Conservation (phyloP, 2,329 filamentous ascomycete genomes). For the Phaeosphaeriaceae sp. region DNA sequence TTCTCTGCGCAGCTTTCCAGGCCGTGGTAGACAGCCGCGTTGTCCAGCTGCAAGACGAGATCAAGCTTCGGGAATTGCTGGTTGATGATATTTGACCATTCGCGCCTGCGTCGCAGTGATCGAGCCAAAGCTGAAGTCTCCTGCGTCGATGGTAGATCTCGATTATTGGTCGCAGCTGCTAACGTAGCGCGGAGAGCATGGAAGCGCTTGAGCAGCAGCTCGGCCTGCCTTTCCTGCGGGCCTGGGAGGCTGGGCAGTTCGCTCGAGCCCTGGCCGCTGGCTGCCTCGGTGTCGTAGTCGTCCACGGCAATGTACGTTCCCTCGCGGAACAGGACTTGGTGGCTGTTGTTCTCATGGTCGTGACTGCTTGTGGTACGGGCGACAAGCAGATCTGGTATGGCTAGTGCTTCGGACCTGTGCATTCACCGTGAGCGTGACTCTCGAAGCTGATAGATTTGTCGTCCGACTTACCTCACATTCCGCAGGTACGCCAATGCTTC, state of each 20-base stretch:
- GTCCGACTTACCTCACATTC: conserved; percentile 38
- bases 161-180: conserved; percentile 55
- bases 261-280: not conserved
- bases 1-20: conserved; percentile 69
- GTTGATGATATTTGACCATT: conserved; percentile 40
- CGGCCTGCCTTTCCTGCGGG: conserved; percentile 72
- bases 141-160: not conserved
- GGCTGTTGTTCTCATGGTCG: conserved; percentile 19
- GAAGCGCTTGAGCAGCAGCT: conserved; percentile 71
- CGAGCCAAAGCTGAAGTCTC: conserved; percentile 6
- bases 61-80: conserved; percentile 53
- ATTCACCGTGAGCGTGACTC: conserved; percentile 19
- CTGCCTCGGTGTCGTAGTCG: not conserved
- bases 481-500: conserved; percentile 46
- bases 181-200: conserved; percentile 68
- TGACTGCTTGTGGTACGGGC: conserved; percentile 46
- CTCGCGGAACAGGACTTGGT: conserved; percentile 72
- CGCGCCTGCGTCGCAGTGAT: conserved; percentile 46
- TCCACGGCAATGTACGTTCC: conserved; percentile 74
- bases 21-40: conserved; percentile 70
- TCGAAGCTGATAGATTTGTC: not conserved
- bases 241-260: conserved; percentile 10
- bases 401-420: conserved; percentile 74
- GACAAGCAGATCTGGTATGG: conserved; percentile 74
- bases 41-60: conserved; percentile 64